Evolutionary conservation across 108 stramenopile species (phyloP).

Genomic region (Cylindrotheca closterium): DNA sequence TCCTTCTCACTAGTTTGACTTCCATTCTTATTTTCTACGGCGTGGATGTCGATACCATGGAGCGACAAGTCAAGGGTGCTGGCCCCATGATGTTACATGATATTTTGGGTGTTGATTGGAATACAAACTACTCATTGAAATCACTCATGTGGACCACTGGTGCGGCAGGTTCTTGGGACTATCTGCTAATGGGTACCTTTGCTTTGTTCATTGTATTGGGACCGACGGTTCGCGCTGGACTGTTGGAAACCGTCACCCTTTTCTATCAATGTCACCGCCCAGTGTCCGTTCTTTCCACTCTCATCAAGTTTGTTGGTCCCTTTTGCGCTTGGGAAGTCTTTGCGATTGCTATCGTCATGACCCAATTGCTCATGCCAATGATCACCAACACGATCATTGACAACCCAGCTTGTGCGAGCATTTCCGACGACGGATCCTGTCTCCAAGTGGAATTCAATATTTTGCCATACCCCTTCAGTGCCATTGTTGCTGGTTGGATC

Average conservation of each 20-base stretch:
- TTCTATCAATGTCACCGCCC: conserved; percentile 19
- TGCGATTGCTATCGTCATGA: conserved; percentile 70
- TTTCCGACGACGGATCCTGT: conserved; percentile 45
- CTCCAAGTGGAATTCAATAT: conserved; percentile 49
- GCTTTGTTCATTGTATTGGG: conserved; percentile 60
- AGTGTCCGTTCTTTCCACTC: conserved; percentile 19
- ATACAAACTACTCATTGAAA: conserved; percentile 59
- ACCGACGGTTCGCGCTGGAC: conserved; percentile 33
- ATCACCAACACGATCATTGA: conserved; percentile 76
- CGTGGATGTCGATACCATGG: conserved; percentile 65
- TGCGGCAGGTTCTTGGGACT: conserved; percentile 81
- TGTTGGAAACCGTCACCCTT: conserved; percentile 29
- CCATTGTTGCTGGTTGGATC: conserved; percentile 31
- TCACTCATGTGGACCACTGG: conserved; percentile 77
- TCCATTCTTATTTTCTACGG: conserved; percentile 46
- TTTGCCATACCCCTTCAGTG: conserved; percentile 27
- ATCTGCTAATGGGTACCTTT: conserved; percentile 81
- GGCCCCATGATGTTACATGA: conserved; percentile 70
- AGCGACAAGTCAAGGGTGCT: conserved; percentile 74
- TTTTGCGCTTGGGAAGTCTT: conserved; percentile 91
- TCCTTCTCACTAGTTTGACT: conserved; percentile 23
- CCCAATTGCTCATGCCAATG: conserved; percentile 76
- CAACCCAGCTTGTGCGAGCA: conserved; percentile 29
- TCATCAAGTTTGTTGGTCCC: conserved; percentile 69
- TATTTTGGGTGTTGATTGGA: conserved; percentile 73